Evolutionary conservation across 768 basidiomycete genomes (phyloP).

Genomic region (Kwoniella botswanensis): DNA sequence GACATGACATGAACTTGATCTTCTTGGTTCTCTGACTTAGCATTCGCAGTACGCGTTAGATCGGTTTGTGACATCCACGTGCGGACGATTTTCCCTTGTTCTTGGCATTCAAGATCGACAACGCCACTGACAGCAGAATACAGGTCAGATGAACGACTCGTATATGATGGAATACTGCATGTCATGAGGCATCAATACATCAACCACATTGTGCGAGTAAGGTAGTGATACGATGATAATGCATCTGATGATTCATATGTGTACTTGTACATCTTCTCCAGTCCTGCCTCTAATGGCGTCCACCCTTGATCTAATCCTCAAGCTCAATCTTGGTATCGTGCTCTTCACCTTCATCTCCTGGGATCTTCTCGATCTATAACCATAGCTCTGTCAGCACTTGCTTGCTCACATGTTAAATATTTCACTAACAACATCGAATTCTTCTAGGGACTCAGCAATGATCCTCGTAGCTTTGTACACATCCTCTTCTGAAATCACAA

Average conservation of each 20-base stretch:
- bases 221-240: not conserved
- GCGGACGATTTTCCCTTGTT: not conserved
- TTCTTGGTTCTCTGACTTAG: too few species aligned
- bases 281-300: not conserved
- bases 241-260: not conserved
- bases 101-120: not conserved
- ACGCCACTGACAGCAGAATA: not conserved
- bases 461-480: constrained; percentile 73
- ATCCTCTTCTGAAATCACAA: constrained; percentile 91
- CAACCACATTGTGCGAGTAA: not conserved
- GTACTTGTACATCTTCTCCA: not conserved
- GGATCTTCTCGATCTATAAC: constrained; percentile 53
- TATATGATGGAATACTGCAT: too few species aligned
- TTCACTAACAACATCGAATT: constrained; percentile 73
- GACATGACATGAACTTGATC: too few species aligned
- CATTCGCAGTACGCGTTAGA: not conserved
- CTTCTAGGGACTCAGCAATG: constrained; percentile 75
- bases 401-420: too few species aligned
- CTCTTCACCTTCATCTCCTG: constrained; percentile 55
- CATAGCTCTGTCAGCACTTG: too few species aligned
- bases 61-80: not conserved
- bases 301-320: constrained; percentile 36
- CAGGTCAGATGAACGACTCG: too few species aligned
- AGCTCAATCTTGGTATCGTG: constrained; percentile 49
- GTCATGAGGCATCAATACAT: not conserved